A percentile compares a stretch with the other conserved stretches of the same genome.
These are phyloP conservation scores for Sophora flavescens DNA, from an alignment of 306 rosid genomes.

Conservation along the genomic window DNA sequence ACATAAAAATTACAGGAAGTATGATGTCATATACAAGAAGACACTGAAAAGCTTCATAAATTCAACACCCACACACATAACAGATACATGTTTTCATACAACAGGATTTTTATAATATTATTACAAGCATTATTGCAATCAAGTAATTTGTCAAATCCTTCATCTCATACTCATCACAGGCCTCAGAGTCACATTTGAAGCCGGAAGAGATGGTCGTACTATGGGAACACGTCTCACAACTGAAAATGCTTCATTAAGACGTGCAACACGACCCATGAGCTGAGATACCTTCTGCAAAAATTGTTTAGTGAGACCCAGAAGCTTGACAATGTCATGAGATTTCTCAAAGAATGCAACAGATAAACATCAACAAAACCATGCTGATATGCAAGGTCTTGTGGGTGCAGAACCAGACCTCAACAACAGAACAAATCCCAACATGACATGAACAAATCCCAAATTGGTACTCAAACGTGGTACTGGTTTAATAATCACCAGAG, in stretches of 20 bases:
- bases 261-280: slow-evolving; percentile 81
- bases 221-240: slow-evolving; percentile 90
- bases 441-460: not conserved
- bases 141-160: slow-evolving; percentile 41
- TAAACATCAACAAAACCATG: not conserved
- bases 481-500: too few species aligned
- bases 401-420: not conserved
- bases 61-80: slow-evolving; percentile 44
- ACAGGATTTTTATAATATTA: slow-evolving; percentile 37
- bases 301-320: slow-evolving; percentile 10
- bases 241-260: slow-evolving; percentile 95
- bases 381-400: not conserved
- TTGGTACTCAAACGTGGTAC: too few species aligned
- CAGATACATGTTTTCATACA: slow-evolving; percentile 34
- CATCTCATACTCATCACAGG: slow-evolving; percentile 89
- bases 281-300: slow-evolving; percentile 87
- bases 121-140: slow-evolving; percentile 49
- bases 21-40: slow-evolving; percentile 54
- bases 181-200: slow-evolving; percentile 80
- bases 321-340: not conserved
- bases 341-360: slow-evolving; percentile 30
- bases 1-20: slow-evolving; percentile 37
- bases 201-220: slow-evolving; percentile 86
- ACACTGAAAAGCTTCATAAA: slow-evolving; percentile 41
- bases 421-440: slow-evolving; percentile 18